Evolutionary conservation across 768 basidiomycete genomes (phyloP).

Genomic region (Calocybe indica): DNA sequence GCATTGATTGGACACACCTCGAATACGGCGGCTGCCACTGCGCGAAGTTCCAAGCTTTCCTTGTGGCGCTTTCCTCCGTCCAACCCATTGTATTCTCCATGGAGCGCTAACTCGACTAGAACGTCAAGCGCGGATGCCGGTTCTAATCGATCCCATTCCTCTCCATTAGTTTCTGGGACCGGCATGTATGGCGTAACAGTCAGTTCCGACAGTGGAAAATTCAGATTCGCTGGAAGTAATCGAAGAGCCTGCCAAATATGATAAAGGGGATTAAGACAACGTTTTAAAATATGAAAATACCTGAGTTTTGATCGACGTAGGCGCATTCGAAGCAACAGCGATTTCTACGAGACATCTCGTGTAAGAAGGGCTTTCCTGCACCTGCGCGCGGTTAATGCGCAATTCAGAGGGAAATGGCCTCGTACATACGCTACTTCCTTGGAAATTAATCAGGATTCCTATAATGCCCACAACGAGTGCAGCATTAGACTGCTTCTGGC

Average conservation of each 20-base stretch:
- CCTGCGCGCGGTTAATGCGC: constrained; percentile 26
- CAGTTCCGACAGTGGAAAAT: constrained; percentile 61
- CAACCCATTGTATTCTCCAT: constrained; percentile 83
- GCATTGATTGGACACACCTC: constrained; percentile 44
- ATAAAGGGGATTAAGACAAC: constrained; percentile 8
- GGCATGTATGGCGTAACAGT: constrained; percentile 70
- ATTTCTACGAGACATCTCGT: constrained; percentile 82
- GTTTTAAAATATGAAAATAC: constrained; percentile 27
- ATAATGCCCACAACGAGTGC: constrained; percentile 77
- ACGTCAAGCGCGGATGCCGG: constrained; percentile 76
- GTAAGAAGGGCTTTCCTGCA: constrained; percentile 50
- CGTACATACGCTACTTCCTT: constrained; percentile 51
- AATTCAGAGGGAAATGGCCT: background rate
- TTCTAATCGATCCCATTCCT: constrained; percentile 90
- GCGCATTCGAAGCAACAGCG: constrained; percentile 90
- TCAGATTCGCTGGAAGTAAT: constrained; percentile 40
- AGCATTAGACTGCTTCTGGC: constrained; percentile 80
- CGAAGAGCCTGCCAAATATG: constrained; percentile 32
- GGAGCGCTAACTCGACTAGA: constrained; percentile 73
- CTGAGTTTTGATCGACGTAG: constrained; percentile 82
- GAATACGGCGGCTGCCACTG: constrained; percentile 75
- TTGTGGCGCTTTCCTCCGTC: constrained; percentile 52
- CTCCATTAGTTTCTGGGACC: constrained; percentile 77
- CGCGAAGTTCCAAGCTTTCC: constrained; percentile 69
- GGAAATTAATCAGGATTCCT: constrained; percentile 76